A percentile compares a stretch with the other conserved stretches of the same genome.
Evolutionary conservation across 768 basidiomycete species (phyloP).

Genomic region (Suillus decipiens): DNA sequence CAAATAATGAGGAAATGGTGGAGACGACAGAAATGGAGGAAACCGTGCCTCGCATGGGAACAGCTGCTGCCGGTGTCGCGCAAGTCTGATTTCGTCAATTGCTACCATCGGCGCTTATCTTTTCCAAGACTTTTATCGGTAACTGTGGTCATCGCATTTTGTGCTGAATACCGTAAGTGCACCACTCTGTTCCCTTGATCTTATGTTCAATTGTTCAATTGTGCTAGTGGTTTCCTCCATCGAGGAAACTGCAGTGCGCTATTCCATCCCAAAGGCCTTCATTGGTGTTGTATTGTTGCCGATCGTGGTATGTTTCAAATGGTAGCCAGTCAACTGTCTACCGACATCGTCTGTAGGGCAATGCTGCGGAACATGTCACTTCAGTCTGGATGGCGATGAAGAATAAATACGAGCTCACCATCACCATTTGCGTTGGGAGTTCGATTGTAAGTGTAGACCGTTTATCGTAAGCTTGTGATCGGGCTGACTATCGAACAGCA

Average conservation of each 20-base stretch:
- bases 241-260: constrained; percentile 84
- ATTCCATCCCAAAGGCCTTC: constrained; percentile 80
- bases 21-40: constrained; percentile 16
- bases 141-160: constrained; percentile 84
- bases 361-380: constrained; percentile 85
- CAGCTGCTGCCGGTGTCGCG: constrained; percentile 62
- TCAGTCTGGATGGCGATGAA: constrained; percentile 91
- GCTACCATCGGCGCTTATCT: background rate
- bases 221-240: constrained; percentile 82
- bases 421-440: constrained; percentile 78
- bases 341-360: constrained; percentile 46
- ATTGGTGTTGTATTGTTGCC: constrained; percentile 87
- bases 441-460: constrained; percentile 60
- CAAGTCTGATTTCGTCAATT: constrained; percentile 18
- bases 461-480: background rate
- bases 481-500: constrained; percentile 47
- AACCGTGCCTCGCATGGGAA: constrained; percentile 60
- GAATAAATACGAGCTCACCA: constrained; percentile 69
- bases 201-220: background rate
- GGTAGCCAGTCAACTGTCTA: background rate
- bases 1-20: constrained; percentile 22
- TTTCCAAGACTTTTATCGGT: constrained; percentile 61
- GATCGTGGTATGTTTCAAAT: constrained; percentile 62
- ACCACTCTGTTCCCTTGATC: background rate
- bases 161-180: constrained; percentile 79